Evolutionary conservation across 2,329 filamentous ascomycete species (phyloP).

Genomic region (Talaromyces marneffei): DNA sequence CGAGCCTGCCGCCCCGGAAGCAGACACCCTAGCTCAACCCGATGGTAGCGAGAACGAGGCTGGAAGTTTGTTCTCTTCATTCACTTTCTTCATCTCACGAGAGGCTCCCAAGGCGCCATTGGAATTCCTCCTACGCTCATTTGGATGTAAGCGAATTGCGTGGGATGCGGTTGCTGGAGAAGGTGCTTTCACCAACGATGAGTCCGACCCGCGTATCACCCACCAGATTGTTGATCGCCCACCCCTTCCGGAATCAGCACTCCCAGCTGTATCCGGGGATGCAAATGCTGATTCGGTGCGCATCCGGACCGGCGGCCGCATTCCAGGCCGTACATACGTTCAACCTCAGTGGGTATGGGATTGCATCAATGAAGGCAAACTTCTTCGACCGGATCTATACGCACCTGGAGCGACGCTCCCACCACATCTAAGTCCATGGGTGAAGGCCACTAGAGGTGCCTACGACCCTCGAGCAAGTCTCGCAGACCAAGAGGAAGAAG

Average conservation of each 20-base stretch:
- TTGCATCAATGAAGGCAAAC: slow-evolving; percentile 82
- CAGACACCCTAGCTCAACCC: slow-evolving; percentile 81
- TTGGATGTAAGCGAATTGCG: slow-evolving; percentile 91
- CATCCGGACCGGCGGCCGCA: slow-evolving; percentile 59
- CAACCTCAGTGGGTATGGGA: slow-evolving; percentile 99
- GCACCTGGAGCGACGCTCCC: slow-evolving; percentile 83
- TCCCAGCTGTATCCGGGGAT: slow-evolving; percentile 38
- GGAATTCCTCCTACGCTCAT: slow-evolving; percentile 87
- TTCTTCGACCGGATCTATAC: slow-evolving; percentile 82
- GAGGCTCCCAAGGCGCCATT: slow-evolving; percentile 86
- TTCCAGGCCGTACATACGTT: slow-evolving; percentile 87
- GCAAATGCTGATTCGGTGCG: slow-evolving; percentile 42
- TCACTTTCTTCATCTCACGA: slow-evolving; percentile 86
- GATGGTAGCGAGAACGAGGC: slow-evolving; percentile 59
- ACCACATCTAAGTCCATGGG: slow-evolving; percentile 93
- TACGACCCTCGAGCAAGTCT: slow-evolving; percentile 87
- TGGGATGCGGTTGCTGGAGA: slow-evolving; percentile 90
- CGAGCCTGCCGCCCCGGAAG: slow-evolving; percentile 73
- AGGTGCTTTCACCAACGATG: slow-evolving; percentile 85
- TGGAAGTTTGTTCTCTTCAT: slow-evolving; percentile 74
- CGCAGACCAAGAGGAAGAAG: slow-evolving; percentile 81
- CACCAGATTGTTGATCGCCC: slow-evolving; percentile 95
- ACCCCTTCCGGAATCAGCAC: slow-evolving; percentile 55
- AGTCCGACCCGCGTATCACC: slow-evolving; percentile 81
- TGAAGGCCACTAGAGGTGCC: slow-evolving; percentile 75